Conservation (phyloP, 1,284 basidiomycete species). For the Marasmius oreades region DNA sequence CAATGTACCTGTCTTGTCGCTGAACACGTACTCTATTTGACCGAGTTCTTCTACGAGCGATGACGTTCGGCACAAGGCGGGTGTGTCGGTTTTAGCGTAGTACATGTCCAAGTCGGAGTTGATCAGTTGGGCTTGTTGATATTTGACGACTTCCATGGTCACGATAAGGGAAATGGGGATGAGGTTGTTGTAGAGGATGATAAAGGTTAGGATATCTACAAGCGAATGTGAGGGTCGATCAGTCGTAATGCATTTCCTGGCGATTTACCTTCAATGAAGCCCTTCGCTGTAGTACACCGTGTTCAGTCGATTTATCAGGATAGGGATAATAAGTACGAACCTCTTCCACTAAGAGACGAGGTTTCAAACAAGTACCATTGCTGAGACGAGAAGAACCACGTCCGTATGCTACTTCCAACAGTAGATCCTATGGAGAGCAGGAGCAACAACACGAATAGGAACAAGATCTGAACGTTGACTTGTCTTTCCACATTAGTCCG, state of each 20-base stretch:
- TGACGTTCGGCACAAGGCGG: slow-evolving; percentile 94
- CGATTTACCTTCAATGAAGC: slow-evolving; percentile 73
- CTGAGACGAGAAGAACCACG: slow-evolving; percentile 81
- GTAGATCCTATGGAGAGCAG: slow-evolving; percentile 89
- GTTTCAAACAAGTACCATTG: slow-evolving; percentile 82
- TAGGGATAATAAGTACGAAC: slow-evolving; percentile 34
- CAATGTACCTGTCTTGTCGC: slow-evolving; percentile 97
- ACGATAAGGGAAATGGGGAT: slow-evolving; percentile 99
- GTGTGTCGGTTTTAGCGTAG: slow-evolving; percentile 91
- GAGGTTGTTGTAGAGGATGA: slow-evolving; percentile 98
- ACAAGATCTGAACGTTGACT: slow-evolving; percentile 97
- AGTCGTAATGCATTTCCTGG: slow-evolving; percentile 1
- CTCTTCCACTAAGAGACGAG: slow-evolving; percentile 54
- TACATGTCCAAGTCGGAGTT: slow-evolving; percentile 98
- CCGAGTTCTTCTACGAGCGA: slow-evolving; percentile 98
- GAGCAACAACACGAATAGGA: slow-evolving; percentile 87
- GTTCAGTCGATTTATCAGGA: slow-evolving; percentile 9
- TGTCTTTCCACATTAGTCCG: slow-evolving; percentile 94
- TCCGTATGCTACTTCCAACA: slow-evolving; percentile 86
- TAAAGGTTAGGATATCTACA: slow-evolving; percentile 93
- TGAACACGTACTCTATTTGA: slow-evolving; percentile 98
- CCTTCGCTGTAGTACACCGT: slow-evolving; percentile 48
- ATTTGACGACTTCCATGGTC: slow-evolving; percentile 99
- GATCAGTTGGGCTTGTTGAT: slow-evolving; percentile 95
- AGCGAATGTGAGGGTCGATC: slow-evolving; percentile 12